phyloP scores from a whole-genome alignment of 257 asterid genomes.

The Handroanthus guayacan region DNA sequence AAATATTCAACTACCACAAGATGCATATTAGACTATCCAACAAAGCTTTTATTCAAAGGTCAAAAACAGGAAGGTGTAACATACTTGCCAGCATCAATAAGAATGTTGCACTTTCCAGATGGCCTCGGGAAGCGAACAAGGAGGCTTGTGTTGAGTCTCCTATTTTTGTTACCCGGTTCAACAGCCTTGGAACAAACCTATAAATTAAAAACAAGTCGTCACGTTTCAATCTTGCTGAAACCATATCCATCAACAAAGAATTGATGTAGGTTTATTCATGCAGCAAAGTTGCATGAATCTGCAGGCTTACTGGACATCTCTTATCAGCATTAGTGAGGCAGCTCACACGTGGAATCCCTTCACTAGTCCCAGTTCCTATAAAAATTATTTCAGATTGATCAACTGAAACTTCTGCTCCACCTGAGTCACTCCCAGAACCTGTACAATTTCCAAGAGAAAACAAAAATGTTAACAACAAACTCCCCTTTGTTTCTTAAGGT shows the following conservation, averaged over 20 bases:
- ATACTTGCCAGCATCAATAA: conserved; percentile 98
- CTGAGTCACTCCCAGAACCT: conserved; percentile 55
- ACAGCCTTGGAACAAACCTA: conserved; percentile 90
- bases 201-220: conserved; percentile 21
- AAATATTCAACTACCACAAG: conserved; percentile 1
- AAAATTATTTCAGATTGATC: conserved; percentile 80
- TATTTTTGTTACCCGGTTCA: conserved; percentile 79
- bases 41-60: background rate
- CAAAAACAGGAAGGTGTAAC: conserved; percentile 42
- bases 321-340: conserved; percentile 86
- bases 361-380: conserved; percentile 95
- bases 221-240: conserved; percentile 17
- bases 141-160: conserved; percentile 95
- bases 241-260: conserved; percentile 13
- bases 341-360: conserved; percentile 99
- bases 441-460: conserved; percentile 35
- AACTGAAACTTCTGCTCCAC: conserved; percentile 38
- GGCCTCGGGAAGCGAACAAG: conserved; percentile 71
- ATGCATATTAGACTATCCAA: background rate
- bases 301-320: conserved; percentile 69
- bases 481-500: background rate
- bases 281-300: conserved; percentile 17
- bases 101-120: conserved; percentile 71
- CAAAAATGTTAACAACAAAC: background rate
- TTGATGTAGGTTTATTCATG: conserved; percentile 1